Conservation (phyloP, 192 early-diverging fungal species). For the Umbelopsis vinacea region DNA sequence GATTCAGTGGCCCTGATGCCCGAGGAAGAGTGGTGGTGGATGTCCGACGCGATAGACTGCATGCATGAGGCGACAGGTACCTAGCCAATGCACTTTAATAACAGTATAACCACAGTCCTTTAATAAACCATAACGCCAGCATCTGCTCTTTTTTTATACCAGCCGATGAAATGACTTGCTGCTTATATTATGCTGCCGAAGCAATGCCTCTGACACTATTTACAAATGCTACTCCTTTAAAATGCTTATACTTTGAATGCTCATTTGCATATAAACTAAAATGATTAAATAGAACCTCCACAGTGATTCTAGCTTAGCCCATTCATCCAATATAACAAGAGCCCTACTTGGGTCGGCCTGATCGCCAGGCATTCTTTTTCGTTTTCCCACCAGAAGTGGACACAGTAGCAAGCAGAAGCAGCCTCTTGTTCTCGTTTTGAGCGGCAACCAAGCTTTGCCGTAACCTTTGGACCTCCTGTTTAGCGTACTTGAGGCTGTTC, state of each 20-base stretch:
- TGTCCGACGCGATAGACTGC: not conserved
- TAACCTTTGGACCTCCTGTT: conserved; percentile 3
- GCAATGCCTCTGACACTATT: not conserved
- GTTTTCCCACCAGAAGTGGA: not conserved
- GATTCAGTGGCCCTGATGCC: not conserved
- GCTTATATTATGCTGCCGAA: not conserved
- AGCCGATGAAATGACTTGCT: not conserved
- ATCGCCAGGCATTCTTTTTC: not conserved
- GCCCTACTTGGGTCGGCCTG: not conserved
- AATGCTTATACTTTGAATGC: not conserved
- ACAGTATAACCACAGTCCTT: no score
- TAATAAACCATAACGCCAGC: no score
- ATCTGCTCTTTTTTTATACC: no score
- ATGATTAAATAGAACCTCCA: not conserved
- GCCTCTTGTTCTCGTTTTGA: conserved; percentile 13
- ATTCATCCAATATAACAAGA: not conserved
- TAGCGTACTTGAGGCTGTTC: conserved; percentile 15
- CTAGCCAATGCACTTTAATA: no score
- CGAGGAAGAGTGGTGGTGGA: conserved; percentile 18
- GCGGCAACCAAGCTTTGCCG: not conserved
- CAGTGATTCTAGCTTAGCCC: not conserved
- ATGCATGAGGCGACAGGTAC: no score
- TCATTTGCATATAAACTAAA: not conserved
- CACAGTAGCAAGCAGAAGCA: conserved; percentile 4
- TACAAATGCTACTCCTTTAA: no score